Base-by-base conservation (phyloP, 192 early-diverging fungal species). In the Gamsiella multidivaricata region DNA sequence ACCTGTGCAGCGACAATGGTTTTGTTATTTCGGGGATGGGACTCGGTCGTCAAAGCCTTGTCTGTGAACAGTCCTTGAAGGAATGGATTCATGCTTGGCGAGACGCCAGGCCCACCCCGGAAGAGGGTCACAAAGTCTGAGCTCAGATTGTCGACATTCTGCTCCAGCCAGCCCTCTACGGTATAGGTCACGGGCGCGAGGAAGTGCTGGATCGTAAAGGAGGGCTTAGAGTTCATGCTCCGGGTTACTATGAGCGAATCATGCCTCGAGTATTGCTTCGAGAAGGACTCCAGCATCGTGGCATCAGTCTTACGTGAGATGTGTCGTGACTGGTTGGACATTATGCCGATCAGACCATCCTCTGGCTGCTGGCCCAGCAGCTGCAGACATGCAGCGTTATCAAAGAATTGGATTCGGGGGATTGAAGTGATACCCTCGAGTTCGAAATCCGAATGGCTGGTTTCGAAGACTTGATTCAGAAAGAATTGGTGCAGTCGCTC, bases 121-220 rank as follows among this genome's bases (percentile, higher is more conserved):
- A 97, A 93, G 50, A 97, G 81, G 8, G 91, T 87, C 37, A 95
- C 91, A 82, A 95, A 94, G 71, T 96, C 94, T 3, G 91, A 85
- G 67, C 90, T 91, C 20, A 96, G 76, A 43, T 86, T 86, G 71
- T 96, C 93, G 9, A 83, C 83, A 70, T 98, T 94, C 54, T 87
- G 84, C 61, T 91, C 89, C n/a, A 93, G 66, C 70, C 96, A 94
- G 2, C 84, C 86, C 28, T 82, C 82, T 12, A 88, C 64, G 41
- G 88, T 83, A 68, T 93, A 95, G 28, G 66, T 87, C 17, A 91
- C 91, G 45, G 85, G 85, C 17, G 88, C 85, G 25, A 88, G 85
- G 84, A 90, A 96, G 78, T 98, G 96, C 54, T 90, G 88, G 53
- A 97, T 84, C 41, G 88, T 85, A 82, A 98, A 98, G 15, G 66